phyloP scores from a whole-genome alignment of 495 filamentous ascomycete genomes.

The Articulospora tetracladia region DNA sequence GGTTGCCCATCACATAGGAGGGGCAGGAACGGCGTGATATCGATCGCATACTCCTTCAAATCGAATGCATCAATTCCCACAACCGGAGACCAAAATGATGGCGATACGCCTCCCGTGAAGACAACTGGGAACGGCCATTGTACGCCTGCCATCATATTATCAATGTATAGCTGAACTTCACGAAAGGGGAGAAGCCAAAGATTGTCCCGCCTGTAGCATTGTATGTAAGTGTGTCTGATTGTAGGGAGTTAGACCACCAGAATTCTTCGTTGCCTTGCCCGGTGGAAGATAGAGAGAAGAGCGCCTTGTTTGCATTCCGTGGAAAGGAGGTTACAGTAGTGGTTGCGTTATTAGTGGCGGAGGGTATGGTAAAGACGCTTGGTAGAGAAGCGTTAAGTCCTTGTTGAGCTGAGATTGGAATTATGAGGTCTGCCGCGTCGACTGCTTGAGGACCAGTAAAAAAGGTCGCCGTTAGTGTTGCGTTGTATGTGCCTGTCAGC shows the following conservation, averaged over 20 bases:
- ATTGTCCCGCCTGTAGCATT: constrained; percentile 48
- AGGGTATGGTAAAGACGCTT: constrained; percentile 67
- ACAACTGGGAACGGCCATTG: constrained; percentile 83
- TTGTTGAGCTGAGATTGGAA: constrained; percentile 65
- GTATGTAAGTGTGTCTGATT: constrained; percentile 59
- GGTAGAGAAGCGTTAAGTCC: constrained; percentile 43
- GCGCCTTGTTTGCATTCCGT: constrained; percentile 58
- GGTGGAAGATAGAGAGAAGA: constrained; percentile 71
- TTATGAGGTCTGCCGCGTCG: constrained; percentile 59
- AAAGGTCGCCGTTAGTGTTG: constrained; percentile 73
- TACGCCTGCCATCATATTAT: constrained; percentile 71
- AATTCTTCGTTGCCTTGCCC: constrained; percentile 82
- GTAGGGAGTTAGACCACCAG: constrained; percentile 83
- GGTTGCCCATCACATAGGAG: constrained; percentile 57
- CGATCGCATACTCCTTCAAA: constrained; percentile 74
- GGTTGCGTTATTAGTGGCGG: constrained; percentile 54
- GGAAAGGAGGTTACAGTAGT: constrained; percentile 53
- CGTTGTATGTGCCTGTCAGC: constrained; percentile 67
- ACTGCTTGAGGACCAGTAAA: constrained; percentile 41
- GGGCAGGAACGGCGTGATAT: constrained; percentile 74
- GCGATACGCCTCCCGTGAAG: constrained; percentile 83
- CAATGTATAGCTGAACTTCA: constrained; percentile 77
- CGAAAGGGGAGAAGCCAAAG: constrained; percentile 75
- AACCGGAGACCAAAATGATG: constrained; percentile 78
- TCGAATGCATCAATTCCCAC: constrained; percentile 86